phyloP scores from a whole-genome alignment of 306 rosid species.

The Ammopiptanthus mongolicus region DNA sequence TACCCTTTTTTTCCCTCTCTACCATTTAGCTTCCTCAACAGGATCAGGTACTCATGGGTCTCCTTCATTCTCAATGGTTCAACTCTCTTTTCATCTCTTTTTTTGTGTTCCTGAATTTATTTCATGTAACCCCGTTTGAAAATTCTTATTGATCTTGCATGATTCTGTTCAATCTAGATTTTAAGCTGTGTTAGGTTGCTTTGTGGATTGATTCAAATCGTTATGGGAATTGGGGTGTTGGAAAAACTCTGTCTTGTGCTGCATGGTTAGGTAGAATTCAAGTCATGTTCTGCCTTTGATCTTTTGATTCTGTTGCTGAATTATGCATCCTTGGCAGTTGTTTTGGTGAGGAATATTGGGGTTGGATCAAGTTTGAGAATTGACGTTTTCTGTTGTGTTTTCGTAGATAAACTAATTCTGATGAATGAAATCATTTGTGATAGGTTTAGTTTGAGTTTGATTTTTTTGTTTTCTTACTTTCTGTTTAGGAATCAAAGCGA shows the following conservation, averaged over 20 bases:
- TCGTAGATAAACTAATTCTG: not conserved
- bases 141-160: constrained; percentile 28
- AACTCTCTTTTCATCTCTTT: not conserved
- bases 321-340: constrained; percentile 24
- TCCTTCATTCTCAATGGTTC: constrained; percentile 7
- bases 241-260: constrained; percentile 20
- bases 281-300: constrained; percentile 23
- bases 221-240: constrained; percentile 5
- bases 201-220: constrained; percentile 19
- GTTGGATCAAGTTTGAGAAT: constrained; percentile 24
- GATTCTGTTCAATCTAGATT: constrained; percentile 38
- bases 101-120: constrained; percentile 6
- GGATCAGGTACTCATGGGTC: constrained; percentile 58
- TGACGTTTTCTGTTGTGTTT: constrained; percentile 18
- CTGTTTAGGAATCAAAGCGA: constrained; percentile 19
- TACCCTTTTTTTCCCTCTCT: constrained; percentile 21
- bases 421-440: not conserved
- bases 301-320: constrained; percentile 30
- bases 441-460: constrained; percentile 21
- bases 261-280: constrained; percentile 12
- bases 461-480: not conserved
- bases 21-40: not conserved
- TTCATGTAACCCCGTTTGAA: constrained; percentile 6
- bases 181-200: constrained; percentile 19
- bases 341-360: constrained; percentile 21